These are phyloP conservation scores for Podospora anserina DNA, from an alignment of 495 filamentous ascomycete species.

Conservation along the genomic window DNA sequence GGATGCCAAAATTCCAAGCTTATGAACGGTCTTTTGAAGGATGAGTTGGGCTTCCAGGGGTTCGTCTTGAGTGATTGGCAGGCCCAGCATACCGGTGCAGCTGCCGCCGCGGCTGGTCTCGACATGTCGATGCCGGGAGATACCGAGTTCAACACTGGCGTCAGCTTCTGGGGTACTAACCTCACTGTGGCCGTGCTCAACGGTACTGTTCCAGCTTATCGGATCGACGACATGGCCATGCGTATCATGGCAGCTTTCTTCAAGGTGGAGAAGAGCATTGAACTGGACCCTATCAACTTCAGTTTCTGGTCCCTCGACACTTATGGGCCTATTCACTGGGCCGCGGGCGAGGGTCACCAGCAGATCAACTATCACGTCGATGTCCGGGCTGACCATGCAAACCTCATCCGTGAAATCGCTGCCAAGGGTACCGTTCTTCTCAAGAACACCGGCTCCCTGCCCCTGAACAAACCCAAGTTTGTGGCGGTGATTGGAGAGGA, in stretches of 20 bases:
- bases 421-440: conserved; percentile 79
- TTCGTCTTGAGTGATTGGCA: conserved; percentile 90
- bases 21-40: conserved; percentile 81
- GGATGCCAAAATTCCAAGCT: conserved; percentile 78
- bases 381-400: conserved; percentile 71
- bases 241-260: conserved; percentile 93
- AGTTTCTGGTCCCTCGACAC: conserved; percentile 80
- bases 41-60: conserved; percentile 91
- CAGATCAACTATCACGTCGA: conserved; percentile 83
- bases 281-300: conserved; percentile 71
- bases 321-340: conserved; percentile 63
- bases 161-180: conserved; percentile 82
- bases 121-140: conserved; percentile 98
- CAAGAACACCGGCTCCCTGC: conserved; percentile 78
- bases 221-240: conserved; percentile 87
- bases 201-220: conserved; percentile 85
- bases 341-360: conserved; percentile 56
- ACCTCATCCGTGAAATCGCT: conserved; percentile 69
- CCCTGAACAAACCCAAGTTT: conserved; percentile 70
- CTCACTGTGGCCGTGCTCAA: conserved; percentile 81
- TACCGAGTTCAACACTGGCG: conserved; percentile 64
- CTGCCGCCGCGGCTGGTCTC: conserved; percentile 74
- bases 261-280: conserved; percentile 70
- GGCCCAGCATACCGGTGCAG: conserved; percentile 81
- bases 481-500: conserved; percentile 84